phyloP scores from a whole-genome alignment of 1,284 basidiomycete species.

The Boletellus deceptivus region DNA sequence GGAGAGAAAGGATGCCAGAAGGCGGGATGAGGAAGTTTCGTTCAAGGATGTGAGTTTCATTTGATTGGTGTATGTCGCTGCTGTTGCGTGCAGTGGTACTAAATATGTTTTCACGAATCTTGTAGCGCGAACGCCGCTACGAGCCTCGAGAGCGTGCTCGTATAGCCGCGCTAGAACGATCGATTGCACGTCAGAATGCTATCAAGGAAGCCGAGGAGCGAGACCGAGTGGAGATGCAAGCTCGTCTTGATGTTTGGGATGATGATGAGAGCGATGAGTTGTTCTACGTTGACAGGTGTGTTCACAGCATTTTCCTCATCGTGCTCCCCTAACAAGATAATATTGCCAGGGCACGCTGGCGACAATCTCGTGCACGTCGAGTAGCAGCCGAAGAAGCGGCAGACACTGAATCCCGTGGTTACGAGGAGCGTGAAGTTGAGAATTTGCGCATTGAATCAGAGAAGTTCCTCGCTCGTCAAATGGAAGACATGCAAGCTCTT shows the following conservation, averaged over 20 bases:
- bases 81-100: not conserved
- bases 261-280: conserved; percentile 87
- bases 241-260: conserved; percentile 80
- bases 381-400: conserved; percentile 74
- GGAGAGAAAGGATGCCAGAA: conserved; percentile 69
- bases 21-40: conserved; percentile 76
- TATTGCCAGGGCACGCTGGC: conserved; percentile 64
- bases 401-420: conserved; percentile 77
- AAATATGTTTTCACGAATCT: not conserved
- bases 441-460: conserved; percentile 84
- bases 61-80: not conserved
- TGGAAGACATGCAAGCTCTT: conserved; percentile 87
- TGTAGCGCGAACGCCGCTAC: conserved; percentile 64
- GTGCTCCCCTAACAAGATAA: not conserved
- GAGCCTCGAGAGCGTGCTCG: conserved; percentile 66
- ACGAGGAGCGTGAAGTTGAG: conserved; percentile 81
- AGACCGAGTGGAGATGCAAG: conserved; percentile 67
- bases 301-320: not conserved
- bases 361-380: conserved; percentile 61
- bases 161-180: conserved; percentile 71
- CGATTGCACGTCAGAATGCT: conserved; percentile 67
- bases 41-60: conserved; percentile 72
- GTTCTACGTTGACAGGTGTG: conserved; percentile 82
- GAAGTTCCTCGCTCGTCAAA: conserved; percentile 83
- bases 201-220: conserved; percentile 74